Evolutionary conservation across 768 basidiomycete species (phyloP), one percentile per base, ranked within the genome.

Genomic region (Leccinum barrowsii): DNA sequence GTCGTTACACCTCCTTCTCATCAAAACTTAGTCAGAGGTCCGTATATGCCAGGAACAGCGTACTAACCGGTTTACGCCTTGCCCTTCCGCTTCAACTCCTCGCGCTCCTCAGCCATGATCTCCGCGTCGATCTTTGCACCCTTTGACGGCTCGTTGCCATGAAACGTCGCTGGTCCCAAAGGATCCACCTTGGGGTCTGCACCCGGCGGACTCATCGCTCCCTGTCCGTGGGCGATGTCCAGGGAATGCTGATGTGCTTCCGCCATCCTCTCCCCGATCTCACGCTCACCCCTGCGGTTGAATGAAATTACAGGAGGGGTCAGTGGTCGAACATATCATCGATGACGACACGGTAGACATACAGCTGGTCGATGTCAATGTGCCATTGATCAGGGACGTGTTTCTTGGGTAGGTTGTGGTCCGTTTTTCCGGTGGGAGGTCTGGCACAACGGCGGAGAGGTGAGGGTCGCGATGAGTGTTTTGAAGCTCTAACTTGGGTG

Each of bases 71-170:
- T 47, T 71, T 44, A 73, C 11, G 58, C 69, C 53, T 65, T 74
- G 24, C 75, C 78, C 68, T 83, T 85, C 61, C 75, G 72, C 64
- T 59, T 74, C 58, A 85, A 59, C 37, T 66, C 53, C 62, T 81
- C 79, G 54, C 78, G 76, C 19, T 86, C 85, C 57, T 84, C 82
- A 3, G 65, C 65, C 72, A 80, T 75, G 19, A 86, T 70, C 61
- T 85, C 73, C 4, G 81, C 80, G 64, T 86, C 85, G n/a, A 84
- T 76, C 65, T 80, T 69, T 1, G 84, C 85, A 0, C 85, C 84
- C 40, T 77, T 71, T 0, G 83, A 84, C 0, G 85, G 84, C 59
- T 85, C 72, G 62, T 86, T 78, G 0, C 84, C 82, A 54, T 85
- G 84, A 15, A 74, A 66, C n/a, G 67, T 69, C 1, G 83, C 83